Base-by-base conservation (phyloP, 176 grass and related monocot species). In the Juncus effusus region DNA sequence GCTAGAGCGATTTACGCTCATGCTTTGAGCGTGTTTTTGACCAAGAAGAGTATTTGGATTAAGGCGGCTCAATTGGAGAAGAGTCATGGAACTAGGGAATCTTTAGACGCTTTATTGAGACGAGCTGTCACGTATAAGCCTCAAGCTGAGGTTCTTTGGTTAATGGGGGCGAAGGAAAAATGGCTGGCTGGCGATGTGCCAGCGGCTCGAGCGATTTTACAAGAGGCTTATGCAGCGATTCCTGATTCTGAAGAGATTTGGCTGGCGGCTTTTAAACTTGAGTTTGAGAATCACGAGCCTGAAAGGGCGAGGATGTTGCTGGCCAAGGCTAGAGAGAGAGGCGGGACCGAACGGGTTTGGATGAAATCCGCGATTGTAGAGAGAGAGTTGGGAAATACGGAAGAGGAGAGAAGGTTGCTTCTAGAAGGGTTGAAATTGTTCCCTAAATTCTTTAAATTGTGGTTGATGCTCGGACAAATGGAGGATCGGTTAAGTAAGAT, bases 391-490 rank as follows among this genome's bases (percentile, higher is more conserved):
- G 81, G 87, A n/a, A 87, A 90, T 52, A 80, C 72, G 42, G 62
- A 41, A 5, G 91, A 90, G 67, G 91, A 96, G 72, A 87, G 83
- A 78, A 85, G 74, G 54, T 76, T 96, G 57, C 80, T 96, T 51
- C 80, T 87, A 77, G 91, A 96, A 96, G 87, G 87, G 42, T 69
- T 96, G 73, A 87, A 79, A 64, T 63, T 90, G 56, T 96, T 90
- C 81, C 87, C 87, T 49, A 84, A 83, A 36, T 90, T 90, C 40
- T 90, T 87, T 68, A 96, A 96, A 68, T 49, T 96, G 51, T 96
- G 91, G 91, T 79, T 96, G 54, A 96, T 96, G 91, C 76, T 96
- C 80, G 91, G 91, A 36, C 86, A 96, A 61, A 90, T 96, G 91
- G 91, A 96, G 51, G 87, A 90, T 40, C 76, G 87, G 39, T 69